These are phyloP conservation scores for Megacollybia marginata DNA, from an alignment of 768 basidiomycete species.

Conservation along the genomic window DNA sequence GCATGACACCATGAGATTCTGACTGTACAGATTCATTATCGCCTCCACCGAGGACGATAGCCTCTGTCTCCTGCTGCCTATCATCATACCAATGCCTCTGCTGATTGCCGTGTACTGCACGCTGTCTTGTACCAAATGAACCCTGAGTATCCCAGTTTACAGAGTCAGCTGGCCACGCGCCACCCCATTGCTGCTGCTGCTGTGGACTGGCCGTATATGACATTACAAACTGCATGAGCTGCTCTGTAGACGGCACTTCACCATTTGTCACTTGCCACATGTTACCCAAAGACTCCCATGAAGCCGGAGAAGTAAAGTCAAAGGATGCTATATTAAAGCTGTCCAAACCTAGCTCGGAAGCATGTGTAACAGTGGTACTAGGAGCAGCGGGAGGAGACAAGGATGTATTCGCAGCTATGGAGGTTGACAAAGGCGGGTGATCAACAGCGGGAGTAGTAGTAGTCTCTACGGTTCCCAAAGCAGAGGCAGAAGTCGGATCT, in stretches of 20 bases:
- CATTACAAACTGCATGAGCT: slow-evolving; percentile 72
- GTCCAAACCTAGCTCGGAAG: slow-evolving; percentile 45
- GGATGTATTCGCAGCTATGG: slow-evolving; percentile 56
- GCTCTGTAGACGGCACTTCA: slow-evolving; percentile 60
- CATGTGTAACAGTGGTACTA: slow-evolving; percentile 9
- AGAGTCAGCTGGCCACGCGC: no score
- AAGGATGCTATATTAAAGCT: slow-evolving; percentile 66
- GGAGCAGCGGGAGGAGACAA: slow-evolving; percentile 25
- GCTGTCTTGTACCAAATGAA: no score
- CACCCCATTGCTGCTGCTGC: background rate
- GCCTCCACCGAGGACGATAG: slow-evolving; percentile 51
- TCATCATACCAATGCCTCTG: slow-evolving; percentile 27
- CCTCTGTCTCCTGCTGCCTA: slow-evolving; percentile 39
- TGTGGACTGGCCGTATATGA: slow-evolving; percentile 17
- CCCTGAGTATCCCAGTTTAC: no score
- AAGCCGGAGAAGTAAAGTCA: slow-evolving; percentile 62
- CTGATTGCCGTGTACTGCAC: slow-evolving; percentile 26
- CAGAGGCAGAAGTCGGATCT: slow-evolving; percentile 8
- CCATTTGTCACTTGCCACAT: slow-evolving; percentile 72
- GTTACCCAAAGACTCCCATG: slow-evolving; percentile 77
- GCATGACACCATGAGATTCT: slow-evolving; percentile 50
- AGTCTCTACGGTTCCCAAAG: slow-evolving; percentile 27
- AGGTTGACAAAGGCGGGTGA: slow-evolving; percentile 33
- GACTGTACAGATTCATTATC: slow-evolving; percentile 13
- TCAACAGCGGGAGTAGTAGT: slow-evolving; percentile 36